Conservation (phyloP, 139 green algal genomes). For the Tetradesmus obliquus region DNA sequence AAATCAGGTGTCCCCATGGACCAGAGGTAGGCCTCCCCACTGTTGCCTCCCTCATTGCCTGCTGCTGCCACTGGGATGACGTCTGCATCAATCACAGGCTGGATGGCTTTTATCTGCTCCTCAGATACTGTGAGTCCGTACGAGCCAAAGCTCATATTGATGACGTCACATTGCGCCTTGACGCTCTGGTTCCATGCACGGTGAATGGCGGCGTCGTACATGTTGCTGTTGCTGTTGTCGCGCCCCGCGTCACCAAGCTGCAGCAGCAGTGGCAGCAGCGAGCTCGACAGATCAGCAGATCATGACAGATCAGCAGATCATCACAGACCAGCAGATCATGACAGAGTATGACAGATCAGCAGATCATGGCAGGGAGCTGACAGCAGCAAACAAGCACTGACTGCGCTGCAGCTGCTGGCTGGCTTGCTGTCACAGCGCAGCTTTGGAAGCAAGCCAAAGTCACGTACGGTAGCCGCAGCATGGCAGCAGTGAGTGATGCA, state of each 20-base stretch:
- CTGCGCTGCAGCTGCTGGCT: too few relatives aligned
- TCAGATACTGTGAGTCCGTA: background rate
- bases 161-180: background rate
- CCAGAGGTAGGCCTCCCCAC: background rate
- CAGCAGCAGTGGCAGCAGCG: background rate
- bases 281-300: too few relatives aligned
- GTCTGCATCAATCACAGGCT: background rate
- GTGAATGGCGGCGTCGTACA: background rate
- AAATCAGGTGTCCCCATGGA: background rate
- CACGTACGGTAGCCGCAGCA: too few relatives aligned
- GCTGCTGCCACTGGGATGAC: background rate
- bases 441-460: too few relatives aligned
- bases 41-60: background rate
- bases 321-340: too few relatives aligned
- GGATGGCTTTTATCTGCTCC: background rate
- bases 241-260: background rate
- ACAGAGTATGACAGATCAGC: too few relatives aligned
- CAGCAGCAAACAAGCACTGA: too few relatives aligned
- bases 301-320: too few relatives aligned
- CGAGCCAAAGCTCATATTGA: background rate
- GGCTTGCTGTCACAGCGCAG: too few relatives aligned
- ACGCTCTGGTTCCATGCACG: background rate
- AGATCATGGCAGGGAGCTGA: too few relatives aligned
- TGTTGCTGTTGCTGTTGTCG: background rate
- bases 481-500: too few relatives aligned